These are phyloP conservation scores for Aureobasidium melanogenum DNA, from an alignment of 2,329 filamentous ascomycete species.

Conservation along the genomic window DNA sequence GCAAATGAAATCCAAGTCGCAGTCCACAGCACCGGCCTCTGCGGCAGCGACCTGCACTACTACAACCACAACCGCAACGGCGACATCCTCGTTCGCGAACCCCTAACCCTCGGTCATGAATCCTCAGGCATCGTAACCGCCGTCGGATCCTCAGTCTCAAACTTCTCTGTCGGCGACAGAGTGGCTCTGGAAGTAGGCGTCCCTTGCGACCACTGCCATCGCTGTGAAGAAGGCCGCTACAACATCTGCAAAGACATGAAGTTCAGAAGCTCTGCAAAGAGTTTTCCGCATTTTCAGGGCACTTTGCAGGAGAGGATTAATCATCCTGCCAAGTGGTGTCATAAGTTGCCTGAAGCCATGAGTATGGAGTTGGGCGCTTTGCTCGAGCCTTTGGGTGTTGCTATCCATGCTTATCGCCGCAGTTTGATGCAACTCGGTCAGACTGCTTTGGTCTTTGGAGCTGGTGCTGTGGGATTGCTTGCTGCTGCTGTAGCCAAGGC, in stretches of 20 bases:
- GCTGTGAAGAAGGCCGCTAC: slow-evolving; percentile 49
- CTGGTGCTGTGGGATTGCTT: slow-evolving; percentile 52
- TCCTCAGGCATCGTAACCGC: slow-evolving; percentile 71
- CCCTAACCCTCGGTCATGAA: slow-evolving; percentile 71
- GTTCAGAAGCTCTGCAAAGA: slow-evolving; percentile 52
- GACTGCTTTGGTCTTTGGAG: slow-evolving; percentile 50
- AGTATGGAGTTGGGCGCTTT: slow-evolving; percentile 49
- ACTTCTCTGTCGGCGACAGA: slow-evolving; percentile 64
- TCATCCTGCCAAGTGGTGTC: slow-evolving; percentile 52
- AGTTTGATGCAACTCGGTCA: slow-evolving; percentile 35
- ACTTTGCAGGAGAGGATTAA: slow-evolving; percentile 55
- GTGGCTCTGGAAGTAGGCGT: slow-evolving; percentile 89
- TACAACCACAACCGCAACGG: slow-evolving; percentile 81
- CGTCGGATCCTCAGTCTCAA: slow-evolving; percentile 46
- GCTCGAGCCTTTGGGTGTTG: slow-evolving; percentile 52
- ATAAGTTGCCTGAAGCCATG: slow-evolving; percentile 46
- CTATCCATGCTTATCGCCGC: slow-evolving; percentile 49
- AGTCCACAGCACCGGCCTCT: slow-evolving; percentile 59
- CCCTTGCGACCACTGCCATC: slow-evolving; percentile 59
- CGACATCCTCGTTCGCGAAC: slow-evolving; percentile 71
- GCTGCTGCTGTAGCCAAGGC: slow-evolving; percentile 49
- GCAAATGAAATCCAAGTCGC: slow-evolving; percentile 53
- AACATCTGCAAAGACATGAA: slow-evolving; percentile 53
- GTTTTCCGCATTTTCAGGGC: slow-evolving; percentile 54
- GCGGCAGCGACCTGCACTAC: slow-evolving; percentile 72